These are phyloP conservation scores for Leccinum uliginosum DNA, from an alignment of 768 basidiomycete species.

Conservation along the genomic window DNA sequence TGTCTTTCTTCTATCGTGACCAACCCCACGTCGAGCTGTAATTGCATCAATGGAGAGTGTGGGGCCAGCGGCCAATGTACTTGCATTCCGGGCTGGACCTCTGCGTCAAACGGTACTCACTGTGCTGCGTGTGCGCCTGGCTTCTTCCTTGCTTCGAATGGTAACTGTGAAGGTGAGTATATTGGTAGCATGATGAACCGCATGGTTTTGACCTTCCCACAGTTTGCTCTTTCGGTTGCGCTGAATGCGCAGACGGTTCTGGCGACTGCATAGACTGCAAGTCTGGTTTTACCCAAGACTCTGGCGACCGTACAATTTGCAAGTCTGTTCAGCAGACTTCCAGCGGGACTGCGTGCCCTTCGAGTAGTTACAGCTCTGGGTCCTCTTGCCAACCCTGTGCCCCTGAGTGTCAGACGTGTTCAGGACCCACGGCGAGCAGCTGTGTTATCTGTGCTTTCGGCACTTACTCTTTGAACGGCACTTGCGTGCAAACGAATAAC, in stretches of 20 bases:
- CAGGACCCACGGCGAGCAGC: conserved; percentile 59
- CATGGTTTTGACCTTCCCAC: conserved; percentile 2
- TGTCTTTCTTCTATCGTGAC: conserved; percentile 53
- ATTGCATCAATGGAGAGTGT: conserved; percentile 81
- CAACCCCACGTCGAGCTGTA: conserved; percentile 63
- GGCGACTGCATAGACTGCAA: conserved; percentile 74
- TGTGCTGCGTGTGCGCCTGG: conserved; percentile 73
- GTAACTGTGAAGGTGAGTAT: conserved; percentile 65
- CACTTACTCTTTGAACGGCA: conserved; percentile 59
- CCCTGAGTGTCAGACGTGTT: conserved; percentile 66
- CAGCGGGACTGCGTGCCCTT: conserved; percentile 55
- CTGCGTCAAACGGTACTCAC: conserved; percentile 64
- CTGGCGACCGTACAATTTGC: conserved; percentile 66
- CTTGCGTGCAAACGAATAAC: conserved; percentile 60
- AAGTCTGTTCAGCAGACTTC: conserved; percentile 47
- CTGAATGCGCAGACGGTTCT: conserved; percentile 59
- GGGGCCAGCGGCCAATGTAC: conserved; percentile 62
- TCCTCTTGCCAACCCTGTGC: conserved; percentile 57
- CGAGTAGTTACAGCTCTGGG: conserved; percentile 59
- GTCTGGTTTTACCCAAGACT: conserved; percentile 61
- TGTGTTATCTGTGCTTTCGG: conserved; percentile 68
- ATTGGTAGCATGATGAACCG: neutral
- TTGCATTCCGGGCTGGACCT: conserved; percentile 76
- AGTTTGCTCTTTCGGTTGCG: conserved; percentile 76
- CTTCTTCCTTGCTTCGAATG: conserved; percentile 66